Percentiles rank a stretch among this genome's conserved stretches.
Conservation (phyloP, 768 basidiomycete species). For the Tylopilus plumbeoviolaceoides region DNA sequence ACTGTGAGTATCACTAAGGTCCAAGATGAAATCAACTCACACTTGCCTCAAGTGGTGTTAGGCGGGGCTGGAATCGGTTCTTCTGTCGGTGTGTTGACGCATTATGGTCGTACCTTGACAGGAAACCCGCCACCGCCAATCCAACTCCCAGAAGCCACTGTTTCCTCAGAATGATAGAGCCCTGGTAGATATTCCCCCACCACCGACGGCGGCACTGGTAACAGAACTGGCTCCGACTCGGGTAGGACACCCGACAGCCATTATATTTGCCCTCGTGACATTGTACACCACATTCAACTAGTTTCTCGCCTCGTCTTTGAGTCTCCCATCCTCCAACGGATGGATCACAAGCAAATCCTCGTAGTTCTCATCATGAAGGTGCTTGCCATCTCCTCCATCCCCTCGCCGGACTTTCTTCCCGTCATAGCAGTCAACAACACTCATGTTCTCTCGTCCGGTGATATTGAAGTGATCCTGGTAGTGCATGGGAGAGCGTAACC, state of each 20-base stretch:
- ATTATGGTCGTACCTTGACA: slow-evolving; percentile 49
- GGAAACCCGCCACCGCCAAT: slow-evolving; percentile 48
- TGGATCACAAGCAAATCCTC: slow-evolving; percentile 55
- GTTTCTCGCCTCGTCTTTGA: slow-evolving; percentile 49
- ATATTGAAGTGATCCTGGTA: slow-evolving; percentile 59
- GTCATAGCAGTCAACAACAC: slow-evolving; percentile 67
- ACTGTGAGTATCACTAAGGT: slow-evolving; percentile 40
- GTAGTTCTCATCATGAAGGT: slow-evolving; percentile 12
- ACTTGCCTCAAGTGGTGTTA: slow-evolving; percentile 49
- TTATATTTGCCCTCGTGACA: slow-evolving; percentile 8
- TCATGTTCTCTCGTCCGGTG: slow-evolving; percentile 72
- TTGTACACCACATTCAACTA: slow-evolving; percentile 9
- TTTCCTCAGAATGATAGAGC: slow-evolving; percentile 8
- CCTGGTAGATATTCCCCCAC: background rate
- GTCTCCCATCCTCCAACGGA: slow-evolving; percentile 63
- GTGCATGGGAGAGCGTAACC: slow-evolving; percentile 47
- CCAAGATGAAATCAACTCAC: background rate
- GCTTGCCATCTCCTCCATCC: slow-evolving; percentile 7
- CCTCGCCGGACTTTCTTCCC: slow-evolving; percentile 46
- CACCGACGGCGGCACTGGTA: background rate
- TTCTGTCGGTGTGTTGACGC: slow-evolving; percentile 53
- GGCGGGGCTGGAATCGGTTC: slow-evolving; percentile 71
- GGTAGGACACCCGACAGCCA: background rate
- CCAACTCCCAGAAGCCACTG: slow-evolving; percentile 32
- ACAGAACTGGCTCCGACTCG: background rate